phyloP scores from a whole-genome alignment of 75 land plant species.

The Sequoia sempervirens region DNA sequence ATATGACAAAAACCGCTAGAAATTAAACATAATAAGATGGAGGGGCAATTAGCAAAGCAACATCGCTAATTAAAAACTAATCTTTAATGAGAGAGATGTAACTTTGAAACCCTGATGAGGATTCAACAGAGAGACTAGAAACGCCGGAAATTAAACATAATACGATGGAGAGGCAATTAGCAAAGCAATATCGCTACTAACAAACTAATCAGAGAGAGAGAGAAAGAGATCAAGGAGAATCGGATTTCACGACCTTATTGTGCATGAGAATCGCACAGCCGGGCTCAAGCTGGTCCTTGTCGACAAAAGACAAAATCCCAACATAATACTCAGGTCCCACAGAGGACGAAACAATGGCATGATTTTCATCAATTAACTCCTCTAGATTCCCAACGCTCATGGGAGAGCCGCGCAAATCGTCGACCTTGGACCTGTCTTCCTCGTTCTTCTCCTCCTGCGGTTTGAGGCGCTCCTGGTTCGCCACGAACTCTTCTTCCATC shows the following conservation, averaged over 20 bases:
- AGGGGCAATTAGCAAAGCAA: too few relatives aligned
- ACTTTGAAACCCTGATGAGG: too few relatives aligned
- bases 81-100: too few relatives aligned
- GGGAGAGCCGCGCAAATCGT: slow-evolving; percentile 78
- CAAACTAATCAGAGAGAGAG: too few relatives aligned
- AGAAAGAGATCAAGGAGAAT: not conserved
- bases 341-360: slow-evolving; percentile 82
- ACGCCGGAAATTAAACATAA: too few relatives aligned
- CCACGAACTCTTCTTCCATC: slow-evolving; percentile 89
- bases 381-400: slow-evolving; percentile 93
- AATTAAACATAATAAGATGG: too few relatives aligned
- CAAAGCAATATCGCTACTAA: too few relatives aligned
- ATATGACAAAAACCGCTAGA: too few relatives aligned
- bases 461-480: slow-evolving; percentile 82
- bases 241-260: slow-evolving; percentile 48
- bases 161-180: too few relatives aligned
- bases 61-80: too few relatives aligned
- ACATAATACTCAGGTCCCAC: slow-evolving; percentile 93
- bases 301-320: slow-evolving; percentile 78
- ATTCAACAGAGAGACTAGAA: too few relatives aligned
- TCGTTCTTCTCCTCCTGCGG: slow-evolving; percentile 90
- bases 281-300: slow-evolving; percentile 89
- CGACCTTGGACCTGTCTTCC: slow-evolving; percentile 89
- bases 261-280: slow-evolving; percentile 93
- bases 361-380: slow-evolving; percentile 88